Evolutionary conservation across 495 filamentous ascomycete genomes (phyloP).

Genomic region (Patellaria atrata): DNA sequence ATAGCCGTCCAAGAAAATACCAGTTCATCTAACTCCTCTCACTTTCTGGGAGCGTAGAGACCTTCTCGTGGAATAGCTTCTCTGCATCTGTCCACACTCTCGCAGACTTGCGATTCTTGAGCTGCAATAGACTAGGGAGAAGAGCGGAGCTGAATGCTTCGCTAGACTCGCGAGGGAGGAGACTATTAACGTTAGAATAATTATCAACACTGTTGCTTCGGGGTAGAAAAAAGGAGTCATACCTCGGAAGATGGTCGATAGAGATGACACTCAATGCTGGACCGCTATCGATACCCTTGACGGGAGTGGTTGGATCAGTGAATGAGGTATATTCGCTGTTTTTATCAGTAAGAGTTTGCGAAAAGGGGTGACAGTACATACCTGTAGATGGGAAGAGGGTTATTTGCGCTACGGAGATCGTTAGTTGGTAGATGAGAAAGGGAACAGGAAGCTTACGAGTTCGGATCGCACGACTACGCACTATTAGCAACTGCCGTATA

Average conservation of each 20-base stretch:
- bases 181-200: too few relatives aligned
- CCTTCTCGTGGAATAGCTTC: constrained; percentile 75
- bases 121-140: constrained; percentile 59
- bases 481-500: neutral
- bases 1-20: too few relatives aligned
- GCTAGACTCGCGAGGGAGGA: constrained; percentile 73
- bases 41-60: constrained; percentile 47
- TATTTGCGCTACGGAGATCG: constrained; percentile 17
- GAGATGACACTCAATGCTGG: constrained; percentile 22
- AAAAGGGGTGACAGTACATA: too few relatives aligned
- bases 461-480: too few relatives aligned
- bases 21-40: too few relatives aligned
- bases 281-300: constrained; percentile 8
- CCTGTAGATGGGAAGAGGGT: constrained; percentile 66
- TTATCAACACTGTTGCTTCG: too few relatives aligned
- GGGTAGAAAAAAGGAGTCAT: too few relatives aligned
- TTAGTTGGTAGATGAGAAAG: too few relatives aligned
- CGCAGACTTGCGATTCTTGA: constrained; percentile 56
- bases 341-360: too few relatives aligned
- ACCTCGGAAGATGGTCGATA: constrained; percentile 87
- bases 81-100: constrained; percentile 76
- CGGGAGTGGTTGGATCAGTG: constrained; percentile 35
- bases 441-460: too few relatives aligned
- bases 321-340: too few relatives aligned
- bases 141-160: constrained; percentile 75